A percentile compares a stretch with the other conserved stretches of the same genome.
These are phyloP conservation scores for Terfezia claveryi DNA, from an alignment of 495 filamentous ascomycete genomes.

Conservation along the genomic window DNA sequence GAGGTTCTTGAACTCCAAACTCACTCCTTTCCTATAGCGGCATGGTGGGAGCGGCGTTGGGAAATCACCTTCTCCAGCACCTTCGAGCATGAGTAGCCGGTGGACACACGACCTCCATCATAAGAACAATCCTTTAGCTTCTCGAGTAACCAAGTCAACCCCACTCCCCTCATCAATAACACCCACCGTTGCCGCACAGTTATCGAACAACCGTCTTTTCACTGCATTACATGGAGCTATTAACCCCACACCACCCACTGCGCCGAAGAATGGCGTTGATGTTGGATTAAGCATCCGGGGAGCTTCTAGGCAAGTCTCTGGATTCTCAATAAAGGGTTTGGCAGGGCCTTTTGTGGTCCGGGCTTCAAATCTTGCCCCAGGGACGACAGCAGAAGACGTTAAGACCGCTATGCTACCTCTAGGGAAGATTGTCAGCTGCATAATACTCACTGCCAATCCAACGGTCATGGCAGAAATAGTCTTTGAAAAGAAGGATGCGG, in stretches of 20 bases:
- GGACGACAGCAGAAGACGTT: conserved; percentile 86
- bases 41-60: conserved; percentile 14
- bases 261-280: conserved; percentile 4
- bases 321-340: conserved; percentile 56
- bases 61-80: not conserved
- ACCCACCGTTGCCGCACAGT: conserved; percentile 15
- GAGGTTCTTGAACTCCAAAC: conserved; percentile 11
- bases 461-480: conserved; percentile 71
- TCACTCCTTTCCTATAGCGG: conserved; percentile 7
- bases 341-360: conserved; percentile 68
- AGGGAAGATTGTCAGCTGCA: conserved; percentile 48
- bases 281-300: not conserved
- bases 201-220: conserved; percentile 20
- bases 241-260: conserved; percentile 7
- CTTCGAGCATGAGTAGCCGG: conserved; percentile 25
- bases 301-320: conserved; percentile 18
- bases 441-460: conserved; percentile 43
- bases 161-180: conserved; percentile 19
- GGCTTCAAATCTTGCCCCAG: conserved; percentile 73
- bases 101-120: conserved; percentile 37
- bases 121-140: conserved; percentile 18
- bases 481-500: conserved; percentile 54
- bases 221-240: conserved; percentile 17
- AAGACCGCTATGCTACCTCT: conserved; percentile 60
- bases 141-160: conserved; percentile 11